Evolutionary conservation across 768 basidiomycete species (phyloP), one percentile per base, ranked within the genome.

Genomic region (Hypsizygus marmoreus): DNA sequence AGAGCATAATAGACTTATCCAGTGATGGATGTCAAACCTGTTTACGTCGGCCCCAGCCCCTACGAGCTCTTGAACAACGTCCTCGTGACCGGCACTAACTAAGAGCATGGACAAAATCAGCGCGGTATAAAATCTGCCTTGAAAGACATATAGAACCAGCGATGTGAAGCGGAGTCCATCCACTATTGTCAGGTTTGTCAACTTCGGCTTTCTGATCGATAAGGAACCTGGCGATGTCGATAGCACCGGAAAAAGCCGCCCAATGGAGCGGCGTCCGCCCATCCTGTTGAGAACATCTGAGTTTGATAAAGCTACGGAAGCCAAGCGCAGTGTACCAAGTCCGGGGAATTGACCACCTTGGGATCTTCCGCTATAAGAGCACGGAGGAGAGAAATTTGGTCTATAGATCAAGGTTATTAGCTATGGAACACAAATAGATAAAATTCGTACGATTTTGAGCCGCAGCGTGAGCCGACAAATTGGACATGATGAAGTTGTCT

Each of bases 31-130:
- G 49, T 44, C 62, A 51, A 55, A 73, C 77, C 63, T 70, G 45
- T 84, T 90, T 43, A 92, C 79, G 65, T 94, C 82, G 45, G 90
- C 89, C 7, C 90, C 93, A 33, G 87, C 86, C 29, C 88, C 86
- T 23, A 93, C 66, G 28, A 95, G 74, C 64, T 91, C 88, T 50
- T 76, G 76, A 16, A 88, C 86, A 24, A 90, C 66, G 36, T 80
- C 81, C 49, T 87, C 82, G 41, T 87, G 79, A 4, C 92, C 92
- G 38, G 90, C 88, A 56, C 91, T 91, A 36, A 81, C 92, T 95
- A 56, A 8, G n/a, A n/a, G n/a, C 50, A 47, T 43, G 43, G 43
- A 41, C 42, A 47, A 54, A 49, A 47, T 56, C 50, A 44, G 25
- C 57, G 40, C 26, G 49, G 47, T 43, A 14, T 50, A 48, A 49